Percentiles rank a stretch among this genome's conserved stretches.
These are phyloP conservation scores for Tuber melanosporum DNA, from an alignment of 495 filamentous ascomycete genomes.

Conservation along the genomic window DNA sequence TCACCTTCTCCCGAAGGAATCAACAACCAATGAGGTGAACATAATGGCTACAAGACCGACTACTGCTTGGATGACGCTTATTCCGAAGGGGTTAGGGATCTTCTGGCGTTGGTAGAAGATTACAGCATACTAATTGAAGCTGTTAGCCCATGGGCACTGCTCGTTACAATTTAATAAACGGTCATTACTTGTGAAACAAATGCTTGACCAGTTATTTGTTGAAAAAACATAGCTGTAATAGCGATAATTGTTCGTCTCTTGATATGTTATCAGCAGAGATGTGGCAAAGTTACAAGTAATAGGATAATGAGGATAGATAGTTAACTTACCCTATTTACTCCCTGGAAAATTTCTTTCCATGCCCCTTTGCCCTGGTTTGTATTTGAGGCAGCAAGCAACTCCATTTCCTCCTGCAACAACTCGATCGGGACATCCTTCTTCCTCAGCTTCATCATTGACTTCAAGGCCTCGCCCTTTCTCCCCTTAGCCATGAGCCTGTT, in stretches of 20 bases:
- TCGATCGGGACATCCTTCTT: conserved; percentile 19
- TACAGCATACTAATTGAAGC: conserved; percentile 30
- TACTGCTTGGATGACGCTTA: not conserved
- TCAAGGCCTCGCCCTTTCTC: conserved; percentile 25
- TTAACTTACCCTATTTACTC: conserved; percentile 21
- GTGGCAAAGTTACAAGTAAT: not conserved
- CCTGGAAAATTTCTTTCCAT: conserved; percentile 35
- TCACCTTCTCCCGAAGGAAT: conserved; percentile 4
- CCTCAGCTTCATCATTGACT: conserved; percentile 19
- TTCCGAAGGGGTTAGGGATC: conserved; percentile 1
- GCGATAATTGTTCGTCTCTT: conserved; percentile 28
- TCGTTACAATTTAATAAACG: not conserved
- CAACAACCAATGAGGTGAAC: not conserved
- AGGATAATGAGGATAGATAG: not conserved
- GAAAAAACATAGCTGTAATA: conserved; percentile 36
- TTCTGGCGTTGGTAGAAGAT: conserved; percentile 34
- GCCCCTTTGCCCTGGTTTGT: conserved; percentile 29
- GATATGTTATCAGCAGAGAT: not conserved
- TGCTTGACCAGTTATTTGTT: conserved; percentile 39
- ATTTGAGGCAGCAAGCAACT: conserved; percentile 21
- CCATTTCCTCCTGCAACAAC: conserved; percentile 26
- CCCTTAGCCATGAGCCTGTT: conserved; percentile 26
- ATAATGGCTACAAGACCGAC: not conserved
- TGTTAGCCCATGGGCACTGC: not conserved
- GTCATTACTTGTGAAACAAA: conserved; percentile 8